Percentiles rank a stretch among this genome's conserved stretches.
Conservation (phyloP, 1,139 yeast genomes). For the Zygosaccharomyces sapae region DNA sequence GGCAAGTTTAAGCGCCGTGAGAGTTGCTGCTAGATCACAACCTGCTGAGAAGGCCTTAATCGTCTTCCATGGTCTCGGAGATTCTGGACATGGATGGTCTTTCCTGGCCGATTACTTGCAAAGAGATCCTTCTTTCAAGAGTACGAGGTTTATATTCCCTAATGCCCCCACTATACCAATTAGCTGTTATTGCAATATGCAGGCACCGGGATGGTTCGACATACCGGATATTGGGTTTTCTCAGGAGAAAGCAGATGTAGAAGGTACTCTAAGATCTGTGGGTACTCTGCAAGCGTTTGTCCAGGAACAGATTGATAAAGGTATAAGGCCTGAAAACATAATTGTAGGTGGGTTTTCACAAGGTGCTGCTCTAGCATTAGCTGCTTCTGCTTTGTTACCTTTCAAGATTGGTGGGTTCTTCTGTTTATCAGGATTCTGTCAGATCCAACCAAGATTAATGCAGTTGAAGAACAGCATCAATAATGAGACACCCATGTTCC, state of each 20-base stretch:
- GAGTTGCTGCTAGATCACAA: conserved; percentile 36
- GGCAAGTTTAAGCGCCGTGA: conserved; percentile 37
- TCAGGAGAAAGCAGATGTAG: conserved; percentile 53
- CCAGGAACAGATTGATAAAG: conserved; percentile 56
- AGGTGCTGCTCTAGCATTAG: conserved; percentile 81
- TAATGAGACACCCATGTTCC: conserved; percentile 69
- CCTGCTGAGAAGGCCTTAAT: conserved; percentile 66
- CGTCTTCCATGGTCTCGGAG: conserved; percentile 89
- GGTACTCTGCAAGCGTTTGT: conserved; percentile 51
- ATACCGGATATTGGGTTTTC: conserved; percentile 51
- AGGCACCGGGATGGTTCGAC: conserved; percentile 89
- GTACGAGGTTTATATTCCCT: conserved; percentile 79
- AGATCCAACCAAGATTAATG: conserved; percentile 45
- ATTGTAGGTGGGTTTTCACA: conserved; percentile 93
- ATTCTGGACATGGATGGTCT: conserved; percentile 84
- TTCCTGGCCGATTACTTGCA: conserved; percentile 57
- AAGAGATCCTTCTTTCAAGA: conserved; percentile 46
- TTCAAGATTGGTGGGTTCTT: conserved; percentile 73
- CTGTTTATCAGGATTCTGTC: conserved; percentile 74
- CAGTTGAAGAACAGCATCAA: conserved; percentile 42
- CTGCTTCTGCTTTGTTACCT: conserved; percentile 47
- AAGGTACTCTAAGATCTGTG: conserved; percentile 60
- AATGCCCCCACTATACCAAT: conserved; percentile 76
- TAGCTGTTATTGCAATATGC: conserved; percentile 59
- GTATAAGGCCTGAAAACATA: conserved; percentile 67